These are phyloP conservation scores for Inga leiocalycina DNA, from an alignment of 306 rosid genomes.

Conservation along the genomic window DNA sequence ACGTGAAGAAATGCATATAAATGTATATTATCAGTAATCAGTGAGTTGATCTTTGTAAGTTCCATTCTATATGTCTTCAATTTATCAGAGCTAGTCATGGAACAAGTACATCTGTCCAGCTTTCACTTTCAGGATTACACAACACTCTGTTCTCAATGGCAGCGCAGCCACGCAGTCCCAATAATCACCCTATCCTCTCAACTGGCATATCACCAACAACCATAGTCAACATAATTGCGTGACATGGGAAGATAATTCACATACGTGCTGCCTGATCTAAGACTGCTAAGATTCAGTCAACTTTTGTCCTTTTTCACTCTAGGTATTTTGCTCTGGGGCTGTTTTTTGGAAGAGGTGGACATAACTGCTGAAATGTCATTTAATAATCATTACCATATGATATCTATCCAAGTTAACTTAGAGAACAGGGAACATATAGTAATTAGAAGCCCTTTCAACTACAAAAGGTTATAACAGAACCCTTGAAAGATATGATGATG, in stretches of 20 bases:
- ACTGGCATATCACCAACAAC: neutral
- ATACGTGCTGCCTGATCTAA: neutral
- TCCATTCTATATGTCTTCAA: neutral
- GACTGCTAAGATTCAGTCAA: neutral
- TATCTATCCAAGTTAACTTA: neutral
- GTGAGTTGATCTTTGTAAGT: neutral
- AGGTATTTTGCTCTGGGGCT: neutral
- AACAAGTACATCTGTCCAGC: neutral
- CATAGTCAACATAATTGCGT: neutral
- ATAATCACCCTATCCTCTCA: neutral
- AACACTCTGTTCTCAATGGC: neutral
- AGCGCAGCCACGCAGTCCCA: neutral
- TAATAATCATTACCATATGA: neutral
- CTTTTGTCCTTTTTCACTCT: neutral
- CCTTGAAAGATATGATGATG: neutral
- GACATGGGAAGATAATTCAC: conserved; percentile 14
- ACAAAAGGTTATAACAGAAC: neutral
- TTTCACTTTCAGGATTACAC: conserved; percentile 5
- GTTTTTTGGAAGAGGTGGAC: neutral
- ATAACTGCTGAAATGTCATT: neutral
- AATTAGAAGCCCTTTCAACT: neutral
- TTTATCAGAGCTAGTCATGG: neutral
- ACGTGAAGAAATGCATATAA: conserved; percentile 34
- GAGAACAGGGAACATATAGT: neutral
- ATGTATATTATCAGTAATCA: conserved; percentile 15